phyloP scores from a whole-genome alignment of 2,329 filamentous ascomycete genomes.

The Pseudocercospora vitis region DNA sequence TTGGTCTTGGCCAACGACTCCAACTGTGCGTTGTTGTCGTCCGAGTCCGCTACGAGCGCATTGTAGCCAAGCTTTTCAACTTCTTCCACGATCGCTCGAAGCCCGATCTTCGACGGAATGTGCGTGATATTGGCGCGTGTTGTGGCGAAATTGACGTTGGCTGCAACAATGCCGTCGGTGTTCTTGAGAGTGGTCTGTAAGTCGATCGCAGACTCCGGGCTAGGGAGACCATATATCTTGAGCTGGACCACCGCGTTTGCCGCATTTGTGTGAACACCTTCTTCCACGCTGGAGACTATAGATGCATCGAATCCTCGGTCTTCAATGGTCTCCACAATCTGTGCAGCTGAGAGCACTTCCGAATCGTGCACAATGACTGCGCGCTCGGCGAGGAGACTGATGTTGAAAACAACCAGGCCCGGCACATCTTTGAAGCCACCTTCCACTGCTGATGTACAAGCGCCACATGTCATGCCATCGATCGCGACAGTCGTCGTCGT shows the following conservation, averaged over 20 bases:
- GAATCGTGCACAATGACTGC: constrained; percentile 85
- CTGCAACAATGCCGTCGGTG: constrained; percentile 71
- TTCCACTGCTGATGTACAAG: constrained; percentile 90
- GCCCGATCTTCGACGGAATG: constrained; percentile 68
- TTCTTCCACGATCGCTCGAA: constrained; percentile 77
- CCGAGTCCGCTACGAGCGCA: constrained; percentile 82
- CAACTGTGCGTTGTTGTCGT: constrained; percentile 95
- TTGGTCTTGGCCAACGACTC: constrained; percentile 95
- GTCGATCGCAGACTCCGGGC: constrained; percentile 67
- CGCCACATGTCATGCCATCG: constrained; percentile 96
- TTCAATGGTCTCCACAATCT: constrained; percentile 81
- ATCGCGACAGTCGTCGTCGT: constrained; percentile 83
- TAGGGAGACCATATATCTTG: constrained; percentile 77
- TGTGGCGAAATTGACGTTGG: constrained; percentile 69
- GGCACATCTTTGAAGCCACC: constrained; percentile 73
- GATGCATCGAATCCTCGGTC: constrained; percentile 85
- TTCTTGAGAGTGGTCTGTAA: constrained; percentile 68
- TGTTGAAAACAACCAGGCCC: constrained; percentile 86
- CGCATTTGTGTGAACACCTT: constrained; percentile 59
- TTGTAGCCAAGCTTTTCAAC: constrained; percentile 85
- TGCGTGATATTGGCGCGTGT: constrained; percentile 74
- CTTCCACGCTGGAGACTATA: constrained; percentile 69
- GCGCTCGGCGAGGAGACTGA: constrained; percentile 88
- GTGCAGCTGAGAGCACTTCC: constrained; percentile 65
- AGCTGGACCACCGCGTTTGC: constrained; percentile 66